Evolutionary conservation across 192 early-diverging fungal genomes (phyloP), one percentile per base, ranked within the genome.

Genomic region (Funneliformis geosporum): DNA sequence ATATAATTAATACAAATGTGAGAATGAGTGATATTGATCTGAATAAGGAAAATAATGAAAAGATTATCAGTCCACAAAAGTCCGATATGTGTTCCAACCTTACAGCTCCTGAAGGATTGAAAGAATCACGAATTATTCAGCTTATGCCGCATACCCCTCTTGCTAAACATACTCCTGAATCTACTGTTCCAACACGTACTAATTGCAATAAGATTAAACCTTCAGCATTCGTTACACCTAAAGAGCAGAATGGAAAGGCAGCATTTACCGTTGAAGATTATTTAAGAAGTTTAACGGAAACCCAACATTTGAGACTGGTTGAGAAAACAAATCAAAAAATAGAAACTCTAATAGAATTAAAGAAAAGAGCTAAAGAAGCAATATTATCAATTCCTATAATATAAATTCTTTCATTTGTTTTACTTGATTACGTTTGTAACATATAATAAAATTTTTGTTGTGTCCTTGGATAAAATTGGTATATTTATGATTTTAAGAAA

Each of bases 181-280:
- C 0, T 28, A 64, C 42, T 46, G 11, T 1, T 8, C 21, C 43
- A 71, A n/a, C 23, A 28, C 42, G 23, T 71, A 8, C 23, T 14
- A 5, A 9, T 21, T 2, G 23, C 25, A 12, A 46, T 11, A n/a
- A 71, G 11, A 43, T 44, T 11, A 69, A 4, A 55, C 50, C 50
- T 55, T 5, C 61, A 64, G 2, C 61, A 21, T 27, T 46, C 9
- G 12, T 47, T 23, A 47, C 43, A 72, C 11, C 42, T 5, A 72
- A 44, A 7, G 21, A 9, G 9, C 25, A 16, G 16, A 14, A 46
- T 28, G 27, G 11, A 14, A 72, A 28, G 23, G 25, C 7, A 28
- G 27, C 21, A 47, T 72, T 72, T 8, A 50, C 70, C 9, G 46
- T 72, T n/a, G 70, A 72, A 27, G 70, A 72, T 72, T 72, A 72